These are phyloP conservation scores for Calonectria pauciramosa DNA, from an alignment of 2,329 filamentous ascomycete genomes.

Conservation along the genomic window DNA sequence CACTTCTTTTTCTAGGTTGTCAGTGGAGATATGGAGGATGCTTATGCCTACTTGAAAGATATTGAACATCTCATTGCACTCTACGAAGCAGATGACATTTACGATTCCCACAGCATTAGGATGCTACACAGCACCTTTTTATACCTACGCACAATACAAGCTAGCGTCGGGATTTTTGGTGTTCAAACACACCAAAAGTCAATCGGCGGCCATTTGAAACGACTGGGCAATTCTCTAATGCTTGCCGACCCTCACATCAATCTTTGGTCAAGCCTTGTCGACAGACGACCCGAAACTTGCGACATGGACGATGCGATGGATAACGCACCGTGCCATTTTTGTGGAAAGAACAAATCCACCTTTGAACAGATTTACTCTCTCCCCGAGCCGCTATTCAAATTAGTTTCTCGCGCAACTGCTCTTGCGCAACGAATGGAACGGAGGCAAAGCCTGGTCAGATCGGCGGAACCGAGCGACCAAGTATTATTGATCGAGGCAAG, in stretches of 20 bases:
- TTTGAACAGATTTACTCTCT: slow-evolving; percentile 22
- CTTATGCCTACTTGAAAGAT: slow-evolving; percentile 17
- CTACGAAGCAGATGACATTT: slow-evolving; percentile 8
- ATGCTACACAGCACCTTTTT: slow-evolving; percentile 24
- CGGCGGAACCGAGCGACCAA: not conserved
- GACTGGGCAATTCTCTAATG: not conserved
- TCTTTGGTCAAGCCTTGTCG: slow-evolving; percentile 6
- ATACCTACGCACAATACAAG: slow-evolving; percentile 16
- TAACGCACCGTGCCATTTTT: slow-evolving; percentile 3
- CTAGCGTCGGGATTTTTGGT: slow-evolving; percentile 14
- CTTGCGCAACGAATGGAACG: slow-evolving; percentile 14
- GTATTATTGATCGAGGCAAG: not conserved
- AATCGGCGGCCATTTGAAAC: not conserved
- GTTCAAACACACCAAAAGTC: not conserved
- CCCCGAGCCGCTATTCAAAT: slow-evolving; percentile 8
- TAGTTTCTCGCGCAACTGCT: slow-evolving; percentile 20
- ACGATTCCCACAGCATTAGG: not conserved
- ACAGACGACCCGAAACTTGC: not conserved
- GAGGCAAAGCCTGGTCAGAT: not conserved
- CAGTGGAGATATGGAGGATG: slow-evolving; percentile 23
- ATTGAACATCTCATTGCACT: slow-evolving; percentile 18
- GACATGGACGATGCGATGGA: not conserved
- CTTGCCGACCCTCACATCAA: slow-evolving; percentile 1
- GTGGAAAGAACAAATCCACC: slow-evolving; percentile 7
- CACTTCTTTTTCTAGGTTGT: slow-evolving; percentile 2